Evolutionary conservation across 2,329 filamentous ascomycete genomes (phyloP), one percentile per base, ranked within the genome.

Genomic region (Blastomyces parvus): DNA sequence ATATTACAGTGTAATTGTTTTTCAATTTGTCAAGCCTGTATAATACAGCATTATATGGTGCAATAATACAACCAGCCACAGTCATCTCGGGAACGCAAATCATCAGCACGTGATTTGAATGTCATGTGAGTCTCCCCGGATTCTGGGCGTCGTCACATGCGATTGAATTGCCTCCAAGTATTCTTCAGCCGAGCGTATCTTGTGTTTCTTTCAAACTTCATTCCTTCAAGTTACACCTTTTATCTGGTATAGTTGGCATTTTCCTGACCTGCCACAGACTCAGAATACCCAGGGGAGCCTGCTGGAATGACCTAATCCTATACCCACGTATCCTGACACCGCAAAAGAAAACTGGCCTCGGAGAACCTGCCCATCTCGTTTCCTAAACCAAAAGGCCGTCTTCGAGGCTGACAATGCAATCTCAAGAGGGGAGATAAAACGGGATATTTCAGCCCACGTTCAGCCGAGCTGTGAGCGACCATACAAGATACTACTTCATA

Each of bases 81-180:
- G 3, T 33, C 52, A 27, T 2, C 27, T 30, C 27, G 27, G 27
- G 17, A n/a, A n/a, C 1, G 33, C 5, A 7, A 25, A 25, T 25
- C 2, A 3, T 4, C 11, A 33, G 1, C 36, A 58, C 36, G 36
- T 58, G 55, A 40, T 42, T 36, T n/a, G 1, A 1, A 38, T 40
- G 36, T 40, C 33, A 57, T 56, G 53, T 56, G 53, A 56, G 27
- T 38, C 53, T 57, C 55, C 53, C n/a, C n/a, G 9, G n/a, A 17
- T 58, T 58, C 36, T 42, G 3, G 36, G 33, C 22, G 22, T 40
- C 55, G 36, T 58, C 55, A 58, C 55, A 58, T 58, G 55, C 27
- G 22, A 42, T 25, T 8, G 36, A 36, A 33, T n/a, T 13, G 27
- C 17, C 9, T 9, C 33, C 8, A 27, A 19, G n/a, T 9, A 14